Percentiles rank a stretch among this genome's conserved stretches.
phyloP scores from a whole-genome alignment of 371 early-diverging fungal species.

The Capniomyces stellatus region DNA sequence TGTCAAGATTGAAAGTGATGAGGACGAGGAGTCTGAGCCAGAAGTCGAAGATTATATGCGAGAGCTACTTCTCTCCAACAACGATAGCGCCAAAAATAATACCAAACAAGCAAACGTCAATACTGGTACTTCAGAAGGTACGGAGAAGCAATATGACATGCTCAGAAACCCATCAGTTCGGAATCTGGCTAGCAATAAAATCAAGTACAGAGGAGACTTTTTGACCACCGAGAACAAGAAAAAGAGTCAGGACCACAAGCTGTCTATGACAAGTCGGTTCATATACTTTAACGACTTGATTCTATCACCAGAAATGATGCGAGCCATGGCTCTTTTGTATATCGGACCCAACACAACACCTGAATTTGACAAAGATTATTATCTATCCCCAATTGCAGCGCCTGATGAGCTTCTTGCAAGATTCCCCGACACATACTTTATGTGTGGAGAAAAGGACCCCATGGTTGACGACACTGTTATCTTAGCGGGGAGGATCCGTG shows the following conservation, averaged over 20 bases:
- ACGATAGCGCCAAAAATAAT: too few species aligned
- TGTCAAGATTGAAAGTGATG: neutral
- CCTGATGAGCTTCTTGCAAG: slow-evolving; percentile 70
- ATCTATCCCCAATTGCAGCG: slow-evolving; percentile 73
- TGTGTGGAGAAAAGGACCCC: slow-evolving; percentile 91
- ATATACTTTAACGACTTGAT: slow-evolving; percentile 70
- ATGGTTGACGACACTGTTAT: slow-evolving; percentile 89
- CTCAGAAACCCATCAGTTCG: neutral
- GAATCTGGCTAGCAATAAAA: neutral
- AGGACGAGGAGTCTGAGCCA: neutral
- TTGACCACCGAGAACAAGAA: neutral
- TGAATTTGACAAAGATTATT: slow-evolving; percentile 62
- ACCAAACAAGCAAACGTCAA: too few species aligned
- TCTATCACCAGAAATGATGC: slow-evolving; percentile 62
- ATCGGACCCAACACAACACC: slow-evolving; percentile 62
- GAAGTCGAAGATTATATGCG: neutral
- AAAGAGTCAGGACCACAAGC: slow-evolving; percentile 5
- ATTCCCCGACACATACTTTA: slow-evolving; percentile 76
- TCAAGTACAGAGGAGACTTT: slow-evolving; percentile 1
- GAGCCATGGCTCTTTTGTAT: slow-evolving; percentile 87
- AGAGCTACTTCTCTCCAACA: too few species aligned
- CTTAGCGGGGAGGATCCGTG: slow-evolving; percentile 71
- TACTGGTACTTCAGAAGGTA: too few species aligned
- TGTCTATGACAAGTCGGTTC: slow-evolving; percentile 75
- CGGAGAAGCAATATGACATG: neutral